Percentiles rank a stretch among this genome's conserved stretches.
These are phyloP conservation scores for Metarhizium anisopliae DNA, from an alignment of 2,329 filamentous ascomycete genomes.

Conservation along the genomic window DNA sequence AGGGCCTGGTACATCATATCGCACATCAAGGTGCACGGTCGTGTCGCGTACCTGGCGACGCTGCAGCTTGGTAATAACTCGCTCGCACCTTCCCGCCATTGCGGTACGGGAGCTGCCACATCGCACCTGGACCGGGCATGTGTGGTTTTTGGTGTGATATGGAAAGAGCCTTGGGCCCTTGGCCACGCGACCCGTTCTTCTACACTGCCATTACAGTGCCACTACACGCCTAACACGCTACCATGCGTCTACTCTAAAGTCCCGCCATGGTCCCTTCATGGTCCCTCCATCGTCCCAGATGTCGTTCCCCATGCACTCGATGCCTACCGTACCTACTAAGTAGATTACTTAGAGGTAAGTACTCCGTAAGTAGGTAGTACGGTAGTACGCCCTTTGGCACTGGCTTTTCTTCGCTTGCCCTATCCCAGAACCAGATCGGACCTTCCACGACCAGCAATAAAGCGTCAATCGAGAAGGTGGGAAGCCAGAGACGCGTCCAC, in stretches of 20 bases:
- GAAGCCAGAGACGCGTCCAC: neutral
- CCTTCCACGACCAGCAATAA: neutral
- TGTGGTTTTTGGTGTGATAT: neutral
- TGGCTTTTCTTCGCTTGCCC: no score
- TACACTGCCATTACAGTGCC: no score
- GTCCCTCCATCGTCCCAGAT: no score
- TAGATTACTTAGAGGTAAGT: no score
- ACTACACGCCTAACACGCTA: no score
- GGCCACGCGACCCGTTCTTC: neutral
- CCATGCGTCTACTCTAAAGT: no score
- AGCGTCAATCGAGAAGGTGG: neutral
- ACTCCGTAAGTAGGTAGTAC: no score
- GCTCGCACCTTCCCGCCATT: neutral
- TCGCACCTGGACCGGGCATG: neutral
- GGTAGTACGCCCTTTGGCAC: no score
- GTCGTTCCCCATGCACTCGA: no score
- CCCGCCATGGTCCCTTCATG: no score
- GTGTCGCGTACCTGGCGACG: neutral
- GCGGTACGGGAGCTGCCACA: neutral
- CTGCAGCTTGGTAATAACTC: neutral
- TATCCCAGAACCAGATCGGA: no score
- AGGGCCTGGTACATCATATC: neutral
- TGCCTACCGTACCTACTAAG: no score
- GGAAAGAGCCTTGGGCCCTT: neutral
- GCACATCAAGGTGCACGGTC: neutral